phyloP scores from a whole-genome alignment of 192 early-diverging fungal genomes.

The Mycoemilia scoparia region DNA sequence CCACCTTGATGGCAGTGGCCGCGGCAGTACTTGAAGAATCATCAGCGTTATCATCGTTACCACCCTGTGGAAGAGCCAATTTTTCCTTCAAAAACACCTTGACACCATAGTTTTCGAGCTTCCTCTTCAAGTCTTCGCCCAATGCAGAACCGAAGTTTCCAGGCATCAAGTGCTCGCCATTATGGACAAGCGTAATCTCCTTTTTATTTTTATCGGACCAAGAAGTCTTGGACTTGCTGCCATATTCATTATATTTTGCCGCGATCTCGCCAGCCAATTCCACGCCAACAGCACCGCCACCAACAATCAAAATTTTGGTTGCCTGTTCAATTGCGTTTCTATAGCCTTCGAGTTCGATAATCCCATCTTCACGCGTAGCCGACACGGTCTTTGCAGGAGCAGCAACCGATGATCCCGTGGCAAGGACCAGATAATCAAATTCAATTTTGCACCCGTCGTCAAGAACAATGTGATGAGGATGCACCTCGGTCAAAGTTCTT shows the following conservation, averaged over 20 bases:
- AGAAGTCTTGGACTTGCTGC: too few species aligned
- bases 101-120: conserved; percentile 28
- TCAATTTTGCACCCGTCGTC: conserved; percentile 14
- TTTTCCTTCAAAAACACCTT: conserved; percentile 33
- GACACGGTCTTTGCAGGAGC: conserved; percentile 16
- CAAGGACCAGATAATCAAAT: conserved; percentile 36
- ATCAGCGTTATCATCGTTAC: conserved; percentile 8
- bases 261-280: conserved; percentile 39
- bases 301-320: conserved; percentile 31
- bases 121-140: conserved; percentile 14
- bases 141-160: conserved; percentile 25
- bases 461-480: conserved; percentile 17
- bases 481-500: conserved; percentile 9
- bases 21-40: background rate
- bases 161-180: conserved; percentile 23
- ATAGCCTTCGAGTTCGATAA: conserved; percentile 13
- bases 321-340: conserved; percentile 21
- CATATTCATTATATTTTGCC: conserved; percentile 8
- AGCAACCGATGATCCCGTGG: conserved; percentile 32
- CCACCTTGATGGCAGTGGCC: conserved; percentile 4
- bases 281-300: conserved; percentile 42
- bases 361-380: conserved; percentile 16
- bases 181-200: conserved; percentile 30
- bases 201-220: too few species aligned
- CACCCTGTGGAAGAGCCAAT: conserved; percentile 17